phyloP scores from a whole-genome alignment of 2,329 filamentous ascomycete genomes.

The Lachnellula arida region DNA sequence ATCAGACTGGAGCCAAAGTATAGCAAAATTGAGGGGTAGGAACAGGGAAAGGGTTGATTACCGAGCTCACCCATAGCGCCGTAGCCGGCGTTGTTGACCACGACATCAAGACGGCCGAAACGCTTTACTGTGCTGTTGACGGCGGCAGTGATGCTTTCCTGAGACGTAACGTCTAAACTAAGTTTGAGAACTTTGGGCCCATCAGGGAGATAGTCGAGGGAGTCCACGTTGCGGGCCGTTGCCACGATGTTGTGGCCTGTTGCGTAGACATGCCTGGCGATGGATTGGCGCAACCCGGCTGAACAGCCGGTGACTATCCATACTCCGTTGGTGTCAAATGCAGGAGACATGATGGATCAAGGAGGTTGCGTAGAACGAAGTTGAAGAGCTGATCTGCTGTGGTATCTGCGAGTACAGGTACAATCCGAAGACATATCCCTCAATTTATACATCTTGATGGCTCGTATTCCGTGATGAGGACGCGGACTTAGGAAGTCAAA shows the following conservation, averaged over 20 bases:
- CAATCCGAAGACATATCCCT: too few relatives aligned
- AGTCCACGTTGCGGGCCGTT: constrained; percentile 41
- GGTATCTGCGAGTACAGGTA: too few relatives aligned
- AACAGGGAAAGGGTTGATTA: neutral
- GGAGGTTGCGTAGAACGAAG: neutral
- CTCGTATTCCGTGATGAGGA: too few relatives aligned
- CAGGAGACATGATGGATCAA: constrained; percentile 40
- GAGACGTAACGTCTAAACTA: constrained; percentile 43
- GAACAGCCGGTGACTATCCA: constrained; percentile 43
- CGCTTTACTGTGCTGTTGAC: constrained; percentile 32
- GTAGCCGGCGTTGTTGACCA: constrained; percentile 58
- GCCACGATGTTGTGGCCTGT: constrained; percentile 39
- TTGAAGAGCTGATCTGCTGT: too few relatives aligned
- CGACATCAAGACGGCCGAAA: constrained; percentile 46
- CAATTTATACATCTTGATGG: too few relatives aligned
- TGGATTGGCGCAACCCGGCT: constrained; percentile 39
- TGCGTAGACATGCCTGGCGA: constrained; percentile 35
- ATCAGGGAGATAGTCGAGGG: constrained; percentile 37
- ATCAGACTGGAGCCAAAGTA: too few relatives aligned
- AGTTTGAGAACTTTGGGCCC: constrained; percentile 38
- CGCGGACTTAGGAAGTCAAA: too few relatives aligned
- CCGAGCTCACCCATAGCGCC: neutral
- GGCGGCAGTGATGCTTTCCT: constrained; percentile 30
- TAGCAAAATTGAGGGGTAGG: too few relatives aligned
- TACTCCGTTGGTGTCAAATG: constrained; percentile 38